Evolutionary conservation across 1,139 yeast species (phyloP).

Genomic region (Diutina pseudorugosa): DNA sequence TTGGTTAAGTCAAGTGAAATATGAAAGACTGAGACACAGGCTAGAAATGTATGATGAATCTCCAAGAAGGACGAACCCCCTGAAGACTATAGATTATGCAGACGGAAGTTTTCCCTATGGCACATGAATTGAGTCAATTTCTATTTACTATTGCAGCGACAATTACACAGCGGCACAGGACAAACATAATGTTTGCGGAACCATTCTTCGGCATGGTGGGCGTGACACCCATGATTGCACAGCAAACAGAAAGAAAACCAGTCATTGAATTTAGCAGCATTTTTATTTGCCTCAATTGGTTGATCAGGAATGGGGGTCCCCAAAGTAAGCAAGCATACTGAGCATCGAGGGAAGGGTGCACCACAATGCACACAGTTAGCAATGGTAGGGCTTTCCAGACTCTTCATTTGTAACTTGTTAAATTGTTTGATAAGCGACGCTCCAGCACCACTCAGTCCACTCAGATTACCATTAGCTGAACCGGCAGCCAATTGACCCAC

Average conservation of each 20-base stretch:
- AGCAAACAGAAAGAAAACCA: constrained; percentile 86
- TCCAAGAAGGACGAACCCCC: no score
- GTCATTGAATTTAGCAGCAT: constrained; percentile 7
- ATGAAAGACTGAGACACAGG: no score
- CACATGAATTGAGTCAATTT: background rate
- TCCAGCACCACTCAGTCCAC: constrained; percentile 6
- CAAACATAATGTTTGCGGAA: constrained; percentile 77
- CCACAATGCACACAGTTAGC: constrained; percentile 76
- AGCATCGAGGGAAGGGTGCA: constrained; percentile 81
- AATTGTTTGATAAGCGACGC: constrained; percentile 24
- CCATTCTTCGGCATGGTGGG: constrained; percentile 95
- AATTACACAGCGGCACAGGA: constrained; percentile 88
- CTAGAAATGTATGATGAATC: no score
- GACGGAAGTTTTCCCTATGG: no score
- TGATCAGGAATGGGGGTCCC: constrained; percentile 57
- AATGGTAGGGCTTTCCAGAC: constrained; percentile 12
- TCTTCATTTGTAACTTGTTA: constrained; percentile 16
- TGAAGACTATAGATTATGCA: no score
- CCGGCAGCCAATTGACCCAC: constrained; percentile 1
- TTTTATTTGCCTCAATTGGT: constrained; percentile 35
- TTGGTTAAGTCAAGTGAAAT: no score
- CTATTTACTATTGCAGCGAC: constrained; percentile 53
- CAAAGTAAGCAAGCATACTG: constrained; percentile 71
- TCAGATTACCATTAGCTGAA: background rate
- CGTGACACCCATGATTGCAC: constrained; percentile 91